phyloP scores from a whole-genome alignment of 345 rosid genomes.

The Ailanthus altissimus region DNA sequence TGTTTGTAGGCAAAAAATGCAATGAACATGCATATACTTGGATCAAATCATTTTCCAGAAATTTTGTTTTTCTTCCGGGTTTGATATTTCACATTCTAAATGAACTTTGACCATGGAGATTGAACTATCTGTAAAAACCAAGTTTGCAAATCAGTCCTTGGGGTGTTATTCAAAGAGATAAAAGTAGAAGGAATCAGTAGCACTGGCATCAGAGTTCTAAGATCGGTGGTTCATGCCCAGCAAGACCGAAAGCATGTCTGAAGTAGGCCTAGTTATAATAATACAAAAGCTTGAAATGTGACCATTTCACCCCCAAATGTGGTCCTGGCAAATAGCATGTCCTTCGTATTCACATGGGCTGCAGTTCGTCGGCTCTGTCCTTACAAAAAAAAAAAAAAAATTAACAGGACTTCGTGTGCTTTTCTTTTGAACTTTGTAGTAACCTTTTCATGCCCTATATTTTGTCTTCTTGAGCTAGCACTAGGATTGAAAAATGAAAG shows the following conservation, averaged over 20 bases:
- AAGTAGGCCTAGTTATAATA: background rate
- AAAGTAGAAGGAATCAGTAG: background rate
- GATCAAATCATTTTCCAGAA: background rate
- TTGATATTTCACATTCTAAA: background rate
- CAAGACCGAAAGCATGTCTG: background rate
- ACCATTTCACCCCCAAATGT: background rate
- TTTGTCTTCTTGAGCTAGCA: background rate
- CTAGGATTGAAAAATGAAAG: background rate
- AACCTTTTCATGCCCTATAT: background rate
- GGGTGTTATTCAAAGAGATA: background rate
- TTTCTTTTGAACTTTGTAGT: background rate
- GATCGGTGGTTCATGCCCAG: background rate
- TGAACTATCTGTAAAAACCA: background rate
- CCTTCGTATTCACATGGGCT: slow-evolving; percentile 22
- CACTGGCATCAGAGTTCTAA: background rate
- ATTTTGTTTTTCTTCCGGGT: background rate
- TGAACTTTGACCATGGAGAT: background rate
- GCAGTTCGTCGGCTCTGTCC: slow-evolving; percentile 15
- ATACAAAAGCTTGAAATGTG: background rate
- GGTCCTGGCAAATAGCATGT: slow-evolving; percentile 14
- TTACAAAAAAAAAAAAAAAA: background rate
- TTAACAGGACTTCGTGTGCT: slow-evolving; percentile 2
- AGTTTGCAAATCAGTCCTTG: background rate
- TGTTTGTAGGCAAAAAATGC: background rate
- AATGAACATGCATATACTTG: background rate